These are phyloP conservation scores for Mariannaea elegans DNA, from an alignment of 2,329 filamentous ascomycete species.

Conservation along the genomic window DNA sequence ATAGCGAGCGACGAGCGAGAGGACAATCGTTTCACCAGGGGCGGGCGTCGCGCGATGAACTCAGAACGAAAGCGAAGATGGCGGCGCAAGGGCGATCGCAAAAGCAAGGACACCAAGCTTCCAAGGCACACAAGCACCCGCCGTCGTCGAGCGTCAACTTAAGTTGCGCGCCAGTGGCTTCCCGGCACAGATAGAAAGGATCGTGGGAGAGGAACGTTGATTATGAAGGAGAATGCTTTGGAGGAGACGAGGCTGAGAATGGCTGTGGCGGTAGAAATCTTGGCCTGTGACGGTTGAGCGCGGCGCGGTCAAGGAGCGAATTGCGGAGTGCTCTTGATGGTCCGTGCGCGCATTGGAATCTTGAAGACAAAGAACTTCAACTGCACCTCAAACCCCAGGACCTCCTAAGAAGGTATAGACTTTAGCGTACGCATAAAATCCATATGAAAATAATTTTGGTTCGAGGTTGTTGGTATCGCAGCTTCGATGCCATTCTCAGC, in stretches of 20 bases:
- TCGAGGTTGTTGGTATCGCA: no score
- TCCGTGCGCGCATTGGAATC: conserved; percentile 13
- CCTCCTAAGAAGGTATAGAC: no score
- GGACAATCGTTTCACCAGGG: neutral
- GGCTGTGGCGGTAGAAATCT: conserved; percentile 16
- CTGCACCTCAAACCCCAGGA: no score
- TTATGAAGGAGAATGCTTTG: conserved; percentile 28
- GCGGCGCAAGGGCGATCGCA: conserved; percentile 18
- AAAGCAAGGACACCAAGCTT: conserved; percentile 13
- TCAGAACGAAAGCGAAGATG: conserved; percentile 9
- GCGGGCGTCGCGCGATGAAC: conserved; percentile 14
- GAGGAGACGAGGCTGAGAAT: conserved; percentile 37
- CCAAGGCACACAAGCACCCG: conserved; percentile 25
- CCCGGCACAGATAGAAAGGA: conserved; percentile 24
- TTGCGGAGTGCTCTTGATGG: conserved; percentile 3
- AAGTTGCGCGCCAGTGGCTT: conserved; percentile 30
- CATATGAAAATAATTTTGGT: no score
- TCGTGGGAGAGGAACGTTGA: conserved; percentile 19
- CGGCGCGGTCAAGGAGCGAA: conserved; percentile 11
- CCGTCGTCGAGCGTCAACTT: conserved; percentile 25
- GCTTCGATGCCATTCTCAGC: no score
- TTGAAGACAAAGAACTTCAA: neutral
- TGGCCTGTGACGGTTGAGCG: conserved; percentile 31
- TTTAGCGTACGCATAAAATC: no score
- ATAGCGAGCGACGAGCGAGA: conserved; percentile 5